Base-by-base conservation (phyloP, 2,329 filamentous ascomycete species). In the Sarocladiaceae sp. region DNA sequence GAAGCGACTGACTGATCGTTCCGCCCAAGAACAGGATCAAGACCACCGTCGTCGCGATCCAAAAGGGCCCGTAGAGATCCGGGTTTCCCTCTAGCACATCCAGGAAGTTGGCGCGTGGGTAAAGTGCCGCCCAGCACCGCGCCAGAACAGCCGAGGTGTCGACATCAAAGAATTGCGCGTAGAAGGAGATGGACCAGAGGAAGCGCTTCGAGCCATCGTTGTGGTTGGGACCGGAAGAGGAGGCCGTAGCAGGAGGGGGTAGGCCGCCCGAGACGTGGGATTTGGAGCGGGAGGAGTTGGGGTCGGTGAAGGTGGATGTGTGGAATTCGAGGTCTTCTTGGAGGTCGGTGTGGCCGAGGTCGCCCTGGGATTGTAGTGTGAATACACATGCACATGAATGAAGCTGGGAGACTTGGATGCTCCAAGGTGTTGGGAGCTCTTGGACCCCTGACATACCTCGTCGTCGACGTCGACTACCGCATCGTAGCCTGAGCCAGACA, bases 241-340 rank as follows among this genome's bases (percentile, higher is more conserved):
- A 64, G 3, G 77, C 69, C 15, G 79, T 82, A 11, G 60, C 78
- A 2, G 78, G 79, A 2, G 70, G 68, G 1, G 78, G 80, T 2
- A 82, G 78, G 12, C 79, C 69, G 6, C 68, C 58, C 4, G 66
- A 56, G n/a, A 64, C 58, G 45, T 74, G 70, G 27, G 34, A 37
- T 31, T 67, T 69, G 48, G 69, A 65, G 13, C 63, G 59, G 53
- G 73, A 58, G 60, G 73, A 60, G 37, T 15, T 15, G 26, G 34
- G 21, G 47, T 81, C 80, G 57, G 82, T 79, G 66, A 94, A 94
- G 71, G 86, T 80, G 53, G 90, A 96, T 60, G 82, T 86, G 75
- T 98, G 93, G 72, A 98, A 98, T 77, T 97, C 93, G 63, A 98
- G 89, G 68, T 97, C 93, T 66, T 96, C 91, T 73, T 96, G 89